These are phyloP conservation scores for Rachicladosporium sp. DNA, from an alignment of 2,329 filamentous ascomycete species.

Conservation along the genomic window DNA sequence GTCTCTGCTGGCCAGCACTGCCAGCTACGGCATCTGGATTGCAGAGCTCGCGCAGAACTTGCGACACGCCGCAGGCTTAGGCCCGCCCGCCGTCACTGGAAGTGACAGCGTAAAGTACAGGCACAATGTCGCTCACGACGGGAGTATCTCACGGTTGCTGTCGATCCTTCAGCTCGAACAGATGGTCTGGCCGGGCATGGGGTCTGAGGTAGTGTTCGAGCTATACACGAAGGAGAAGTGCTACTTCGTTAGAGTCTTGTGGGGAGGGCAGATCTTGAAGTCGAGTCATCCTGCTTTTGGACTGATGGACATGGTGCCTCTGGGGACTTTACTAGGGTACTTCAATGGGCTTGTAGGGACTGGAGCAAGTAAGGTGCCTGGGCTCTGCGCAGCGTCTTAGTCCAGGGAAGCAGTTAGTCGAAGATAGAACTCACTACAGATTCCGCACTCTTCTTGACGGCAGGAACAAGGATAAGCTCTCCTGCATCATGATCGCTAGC, in stretches of 20 bases:
- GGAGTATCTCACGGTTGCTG: conserved; percentile 54
- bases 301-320: conserved; percentile 56
- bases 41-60: conserved; percentile 59
- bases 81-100: conserved; percentile 19
- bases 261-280: conserved; percentile 52
- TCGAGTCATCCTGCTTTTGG: conserved; percentile 61
- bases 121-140: conserved; percentile 75
- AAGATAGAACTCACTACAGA: too few relatives aligned
- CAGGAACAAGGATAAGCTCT: too few relatives aligned
- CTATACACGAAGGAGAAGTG: conserved; percentile 42
- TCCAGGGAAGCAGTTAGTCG: too few relatives aligned
- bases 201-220: conserved; percentile 66
- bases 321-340: conserved; percentile 53
- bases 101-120: conserved; percentile 40
- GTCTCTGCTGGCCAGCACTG: conserved; percentile 50
- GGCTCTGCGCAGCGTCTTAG: conserved; percentile 18
- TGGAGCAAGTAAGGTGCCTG: conserved; percentile 30
- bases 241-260: conserved; percentile 54
- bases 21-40: conserved; percentile 59
- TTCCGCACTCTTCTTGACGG: too few relatives aligned
- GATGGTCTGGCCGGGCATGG: conserved; percentile 83
- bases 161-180: conserved; percentile 57
- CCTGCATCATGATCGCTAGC: too few relatives aligned
- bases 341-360: conserved; percentile 58
- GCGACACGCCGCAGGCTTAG: conserved; percentile 33